Evolutionary conservation across 345 rosid genomes (phyloP).

Genomic region (Rhodomyrtus tomentosa): DNA sequence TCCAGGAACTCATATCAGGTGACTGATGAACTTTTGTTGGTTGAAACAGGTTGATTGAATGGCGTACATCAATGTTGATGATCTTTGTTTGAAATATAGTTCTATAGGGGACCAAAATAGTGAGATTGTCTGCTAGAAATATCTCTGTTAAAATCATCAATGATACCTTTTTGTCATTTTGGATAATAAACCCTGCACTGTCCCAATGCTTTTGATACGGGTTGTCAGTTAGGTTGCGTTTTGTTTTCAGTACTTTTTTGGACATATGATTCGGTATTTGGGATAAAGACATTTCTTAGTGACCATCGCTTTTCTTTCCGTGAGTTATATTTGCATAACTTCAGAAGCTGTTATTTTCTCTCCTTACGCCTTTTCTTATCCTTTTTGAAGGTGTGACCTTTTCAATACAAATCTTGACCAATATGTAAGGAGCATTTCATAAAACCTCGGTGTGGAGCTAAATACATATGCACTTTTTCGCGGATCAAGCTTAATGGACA

Average conservation of each 20-base stretch:
- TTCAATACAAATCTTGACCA: slow-evolving; percentile 71
- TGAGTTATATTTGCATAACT: background rate
- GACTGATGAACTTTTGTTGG: slow-evolving; percentile 4
- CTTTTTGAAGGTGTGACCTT: slow-evolving; percentile 47
- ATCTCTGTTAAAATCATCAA: background rate
- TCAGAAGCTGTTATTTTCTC: background rate
- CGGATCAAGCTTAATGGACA: background rate
- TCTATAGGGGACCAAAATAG: background rate
- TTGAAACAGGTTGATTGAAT: slow-evolving; percentile 31
- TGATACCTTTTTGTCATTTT: background rate
- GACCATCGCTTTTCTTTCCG: background rate
- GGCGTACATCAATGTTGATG: background rate
- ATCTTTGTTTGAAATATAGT: background rate
- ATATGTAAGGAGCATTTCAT: slow-evolving; percentile 70
- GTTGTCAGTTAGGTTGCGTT: too few species aligned
- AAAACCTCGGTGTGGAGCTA: background rate
- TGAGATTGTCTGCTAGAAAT: background rate
- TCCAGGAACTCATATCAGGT: slow-evolving; percentile 84
- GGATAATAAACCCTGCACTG: background rate
- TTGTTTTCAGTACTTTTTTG: too few species aligned
- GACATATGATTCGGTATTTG: background rate
- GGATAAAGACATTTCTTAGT: too few species aligned
- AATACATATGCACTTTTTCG: background rate
- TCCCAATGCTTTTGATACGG: background rate
- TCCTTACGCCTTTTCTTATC: background rate